A percentile compares a stretch with the other conserved stretches of the same genome.
These are phyloP conservation scores for Emmonsia crescens DNA, from an alignment of 2,329 filamentous ascomycete species.

Conservation along the genomic window DNA sequence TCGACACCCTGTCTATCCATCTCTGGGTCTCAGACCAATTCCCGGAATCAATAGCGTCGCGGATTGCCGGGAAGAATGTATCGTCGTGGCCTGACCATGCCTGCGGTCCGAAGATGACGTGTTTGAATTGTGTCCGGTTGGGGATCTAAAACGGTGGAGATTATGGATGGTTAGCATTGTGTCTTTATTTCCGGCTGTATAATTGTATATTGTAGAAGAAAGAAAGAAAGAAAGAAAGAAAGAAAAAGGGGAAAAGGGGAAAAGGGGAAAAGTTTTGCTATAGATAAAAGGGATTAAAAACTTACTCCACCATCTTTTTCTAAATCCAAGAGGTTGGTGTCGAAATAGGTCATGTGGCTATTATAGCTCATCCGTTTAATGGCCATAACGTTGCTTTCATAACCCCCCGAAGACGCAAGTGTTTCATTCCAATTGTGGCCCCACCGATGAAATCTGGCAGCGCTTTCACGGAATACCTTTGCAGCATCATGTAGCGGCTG, in stretches of 20 bases:
- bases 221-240: background rate
- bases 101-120: slow-evolving; percentile 78
- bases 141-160: slow-evolving; percentile 48
- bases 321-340: slow-evolving; percentile 70
- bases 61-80: slow-evolving; percentile 69
- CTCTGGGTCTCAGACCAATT: slow-evolving; percentile 60
- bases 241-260: background rate
- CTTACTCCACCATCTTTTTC: slow-evolving; percentile 62
- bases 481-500: slow-evolving; percentile 54
- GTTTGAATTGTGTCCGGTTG: slow-evolving; percentile 86
- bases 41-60: slow-evolving; percentile 62
- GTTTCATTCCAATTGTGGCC: slow-evolving; percentile 64
- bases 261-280: background rate
- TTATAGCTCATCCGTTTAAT: slow-evolving; percentile 66
- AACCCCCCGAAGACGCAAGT: slow-evolving; percentile 60
- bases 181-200: background rate
- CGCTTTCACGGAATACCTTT: slow-evolving; percentile 47
- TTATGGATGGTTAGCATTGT: slow-evolving; percentile 5
- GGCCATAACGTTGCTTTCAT: slow-evolving; percentile 60
- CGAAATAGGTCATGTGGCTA: slow-evolving; percentile 65
- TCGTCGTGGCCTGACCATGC: slow-evolving; percentile 60
- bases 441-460: slow-evolving; percentile 61
- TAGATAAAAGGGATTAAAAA: slow-evolving; percentile 19
- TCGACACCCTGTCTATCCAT: slow-evolving; percentile 61
- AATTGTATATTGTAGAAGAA: background rate